These are phyloP conservation scores for Mycena rosella DNA, from an alignment of 768 basidiomycete genomes.

Conservation along the genomic window DNA sequence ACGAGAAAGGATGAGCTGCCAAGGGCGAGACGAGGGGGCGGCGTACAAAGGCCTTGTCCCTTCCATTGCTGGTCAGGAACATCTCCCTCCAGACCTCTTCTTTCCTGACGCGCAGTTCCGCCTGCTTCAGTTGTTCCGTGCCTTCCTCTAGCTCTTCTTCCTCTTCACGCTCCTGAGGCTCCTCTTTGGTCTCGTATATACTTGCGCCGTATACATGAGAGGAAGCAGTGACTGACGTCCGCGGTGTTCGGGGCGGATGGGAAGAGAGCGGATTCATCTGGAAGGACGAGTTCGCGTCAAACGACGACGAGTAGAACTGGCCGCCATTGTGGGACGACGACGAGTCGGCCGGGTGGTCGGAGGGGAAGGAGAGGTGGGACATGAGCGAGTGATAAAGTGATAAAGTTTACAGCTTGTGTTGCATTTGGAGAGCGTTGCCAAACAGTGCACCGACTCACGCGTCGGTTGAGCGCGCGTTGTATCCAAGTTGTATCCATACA, in stretches of 20 bases:
- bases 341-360: conserved; percentile 46
- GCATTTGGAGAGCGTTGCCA: background rate
- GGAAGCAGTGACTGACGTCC: conserved; percentile 61
- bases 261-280: conserved; percentile 87
- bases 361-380: conserved; percentile 78
- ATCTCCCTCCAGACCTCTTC: conserved; percentile 89
- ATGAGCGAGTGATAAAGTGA: conserved; percentile 60
- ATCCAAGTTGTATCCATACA: background rate
- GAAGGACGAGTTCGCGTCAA: conserved; percentile 72
- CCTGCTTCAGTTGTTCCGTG: conserved; percentile 58
- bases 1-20: conserved; percentile 23
- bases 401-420: background rate
- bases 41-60: conserved; percentile 89
- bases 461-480: background rate
- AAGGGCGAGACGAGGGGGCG: background rate
- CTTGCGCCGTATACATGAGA: conserved; percentile 55
- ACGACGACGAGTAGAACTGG: conserved; percentile 69
- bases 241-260: conserved; percentile 84
- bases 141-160: conserved; percentile 65
- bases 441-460: background rate
- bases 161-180: conserved; percentile 52
- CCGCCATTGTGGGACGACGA: conserved; percentile 55
- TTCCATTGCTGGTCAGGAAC: conserved; percentile 79
- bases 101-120: conserved; percentile 61
- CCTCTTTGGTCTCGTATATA: conserved; percentile 60